Percentiles rank a stretch among this genome's conserved stretches.
Evolutionary conservation across 2,329 filamentous ascomycete genomes (phyloP).

Genomic region (Tolypocladium inflatum): DNA sequence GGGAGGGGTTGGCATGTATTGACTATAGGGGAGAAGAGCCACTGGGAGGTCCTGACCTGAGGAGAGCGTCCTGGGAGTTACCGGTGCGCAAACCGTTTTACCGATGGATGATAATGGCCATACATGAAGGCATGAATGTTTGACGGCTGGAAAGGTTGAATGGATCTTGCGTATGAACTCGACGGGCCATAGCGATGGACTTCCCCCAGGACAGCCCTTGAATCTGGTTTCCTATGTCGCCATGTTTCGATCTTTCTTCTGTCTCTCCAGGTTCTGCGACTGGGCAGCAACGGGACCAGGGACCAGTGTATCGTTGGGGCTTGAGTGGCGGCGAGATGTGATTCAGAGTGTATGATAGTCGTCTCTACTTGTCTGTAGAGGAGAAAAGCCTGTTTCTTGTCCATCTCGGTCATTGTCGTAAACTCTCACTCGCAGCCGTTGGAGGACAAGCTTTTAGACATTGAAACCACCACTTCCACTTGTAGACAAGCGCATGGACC

Average conservation of each 20-base stretch:
- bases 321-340: not conserved
- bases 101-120: constrained; percentile 8
- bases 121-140: constrained; percentile 8
- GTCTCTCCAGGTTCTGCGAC: too few species aligned
- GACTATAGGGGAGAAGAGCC: not conserved
- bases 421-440: not conserved
- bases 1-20: not conserved
- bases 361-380: not conserved
- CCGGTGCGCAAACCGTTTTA: not conserved
- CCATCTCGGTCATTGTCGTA: too few species aligned
- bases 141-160: constrained; percentile 4
- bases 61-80: not conserved
- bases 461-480: not conserved
- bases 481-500: constrained; percentile 1
- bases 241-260: not conserved
- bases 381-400: not conserved
- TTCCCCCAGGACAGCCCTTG: not conserved
- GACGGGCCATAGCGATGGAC: not conserved
- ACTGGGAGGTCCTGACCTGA: not conserved
- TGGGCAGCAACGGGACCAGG: not conserved
- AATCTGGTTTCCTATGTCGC: not conserved
- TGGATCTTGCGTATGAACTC: not conserved
- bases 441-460: not conserved
- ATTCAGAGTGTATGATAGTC: not conserved
- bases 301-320: not conserved